Conservation (phyloP, 2,329 filamentous ascomycete genomes). For the Fusarium transvaalense region DNA sequence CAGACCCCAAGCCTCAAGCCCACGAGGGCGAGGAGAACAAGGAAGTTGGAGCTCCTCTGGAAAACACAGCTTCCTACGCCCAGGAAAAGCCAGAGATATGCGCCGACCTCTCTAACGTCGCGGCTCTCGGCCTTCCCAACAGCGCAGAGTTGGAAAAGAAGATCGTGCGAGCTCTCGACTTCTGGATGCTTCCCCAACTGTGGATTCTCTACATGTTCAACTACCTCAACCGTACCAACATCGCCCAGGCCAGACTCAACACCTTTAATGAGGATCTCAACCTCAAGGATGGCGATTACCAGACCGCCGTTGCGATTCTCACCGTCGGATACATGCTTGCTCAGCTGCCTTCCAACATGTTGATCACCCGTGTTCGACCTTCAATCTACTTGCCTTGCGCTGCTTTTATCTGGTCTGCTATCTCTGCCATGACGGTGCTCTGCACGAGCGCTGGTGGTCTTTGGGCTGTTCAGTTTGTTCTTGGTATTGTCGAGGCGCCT, state of each 20-base stretch:
- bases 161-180: slow-evolving; percentile 36
- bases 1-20: slow-evolving; percentile 19
- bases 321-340: slow-evolving; percentile 40
- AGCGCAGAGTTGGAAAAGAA: slow-evolving; percentile 29
- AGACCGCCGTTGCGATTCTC: slow-evolving; percentile 36
- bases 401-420: slow-evolving; percentile 32
- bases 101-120: slow-evolving; percentile 34
- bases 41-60: neutral
- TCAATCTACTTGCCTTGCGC: slow-evolving; percentile 25
- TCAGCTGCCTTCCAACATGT: slow-evolving; percentile 37
- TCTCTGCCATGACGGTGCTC: slow-evolving; percentile 29
- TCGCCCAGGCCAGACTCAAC: slow-evolving; percentile 37
- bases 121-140: slow-evolving; percentile 22
- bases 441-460: slow-evolving; percentile 31
- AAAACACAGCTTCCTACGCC: slow-evolving; percentile 4
- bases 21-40: slow-evolving; percentile 9
- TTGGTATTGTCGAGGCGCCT: slow-evolving; percentile 34
- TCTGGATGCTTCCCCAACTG: slow-evolving; percentile 38
- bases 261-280: slow-evolving; percentile 37
- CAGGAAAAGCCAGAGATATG: slow-evolving; percentile 24
- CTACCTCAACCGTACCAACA: slow-evolving; percentile 39
- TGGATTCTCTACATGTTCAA: slow-evolving; percentile 45
- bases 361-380: slow-evolving; percentile 34
- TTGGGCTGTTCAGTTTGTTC: slow-evolving; percentile 34
- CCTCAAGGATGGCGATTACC: slow-evolving; percentile 37